Evolutionary conservation across 2,329 filamentous ascomycete species (phyloP).

Genomic region (Chaetomiaceae sp.): DNA sequence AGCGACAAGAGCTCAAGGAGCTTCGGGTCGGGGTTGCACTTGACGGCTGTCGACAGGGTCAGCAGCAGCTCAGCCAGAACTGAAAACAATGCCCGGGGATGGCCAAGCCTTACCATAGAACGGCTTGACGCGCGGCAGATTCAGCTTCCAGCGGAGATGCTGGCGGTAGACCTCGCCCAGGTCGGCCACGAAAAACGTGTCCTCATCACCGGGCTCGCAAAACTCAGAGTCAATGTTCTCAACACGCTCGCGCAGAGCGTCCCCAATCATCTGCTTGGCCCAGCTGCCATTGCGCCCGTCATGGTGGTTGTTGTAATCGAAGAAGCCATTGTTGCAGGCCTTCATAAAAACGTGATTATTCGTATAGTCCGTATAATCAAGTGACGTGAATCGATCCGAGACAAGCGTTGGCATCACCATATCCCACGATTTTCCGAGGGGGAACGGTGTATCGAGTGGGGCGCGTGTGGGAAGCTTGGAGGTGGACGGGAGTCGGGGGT

Average conservation of each 20-base stretch:
- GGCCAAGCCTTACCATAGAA: conserved; percentile 67
- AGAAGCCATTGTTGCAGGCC: conserved; percentile 33
- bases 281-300: conserved; percentile 30
- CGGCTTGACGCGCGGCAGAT: conserved; percentile 85
- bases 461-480: not conserved
- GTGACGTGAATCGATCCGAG: conserved; percentile 49
- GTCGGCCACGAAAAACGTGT: conserved; percentile 97
- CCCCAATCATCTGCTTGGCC: conserved; percentile 77
- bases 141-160: conserved; percentile 96
- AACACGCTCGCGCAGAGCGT: conserved; percentile 81
- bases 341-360: conserved; percentile 47
- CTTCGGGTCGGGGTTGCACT: conserved; percentile 93
- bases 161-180: conserved; percentile 98
- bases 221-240: conserved; percentile 77
- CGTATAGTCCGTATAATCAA: conserved; percentile 39
- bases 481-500: conserved; percentile 4
- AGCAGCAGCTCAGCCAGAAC: not conserved
- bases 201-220: conserved; percentile 90
- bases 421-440: conserved; percentile 40
- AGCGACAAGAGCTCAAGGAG: conserved; percentile 82
- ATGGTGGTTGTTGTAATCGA: conserved; percentile 35
- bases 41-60: conserved; percentile 64
- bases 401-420: conserved; percentile 63
- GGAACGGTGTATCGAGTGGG: not conserved
- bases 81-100: not conserved